phyloP scores from a whole-genome alignment of 352 stramenopile genomes.

The Albugo laibachii region DNA sequence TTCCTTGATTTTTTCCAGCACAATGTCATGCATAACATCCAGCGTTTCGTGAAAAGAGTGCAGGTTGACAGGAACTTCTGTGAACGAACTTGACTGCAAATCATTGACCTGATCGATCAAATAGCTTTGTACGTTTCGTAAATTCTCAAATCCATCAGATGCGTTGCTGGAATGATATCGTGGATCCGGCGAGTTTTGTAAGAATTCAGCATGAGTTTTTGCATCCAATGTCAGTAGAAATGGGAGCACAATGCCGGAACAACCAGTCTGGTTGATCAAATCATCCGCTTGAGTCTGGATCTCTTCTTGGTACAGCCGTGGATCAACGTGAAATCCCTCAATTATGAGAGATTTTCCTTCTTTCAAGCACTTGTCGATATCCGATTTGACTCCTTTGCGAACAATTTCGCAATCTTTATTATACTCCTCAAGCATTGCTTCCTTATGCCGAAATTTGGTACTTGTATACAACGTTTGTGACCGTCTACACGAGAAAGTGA shows the following conservation, averaged over 20 bases:
- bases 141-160: constrained; percentile 38
- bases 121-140: constrained; percentile 65
- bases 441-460: constrained; percentile 31
- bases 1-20: constrained; percentile 68
- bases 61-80: constrained; percentile 56
- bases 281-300: constrained; percentile 15
- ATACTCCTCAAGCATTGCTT: constrained; percentile 46
- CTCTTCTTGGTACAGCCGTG: constrained; percentile 64
- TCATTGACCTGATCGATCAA: constrained; percentile 24
- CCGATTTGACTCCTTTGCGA: constrained; percentile 55
- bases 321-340: constrained; percentile 74
- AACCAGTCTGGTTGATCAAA: constrained; percentile 8
- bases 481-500: constrained; percentile 10
- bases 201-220: constrained; percentile 52
- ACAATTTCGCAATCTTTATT: constrained; percentile 61
- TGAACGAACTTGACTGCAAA: constrained; percentile 24
- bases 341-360: constrained; percentile 80
- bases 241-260: constrained; percentile 58
- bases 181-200: constrained; percentile 63
- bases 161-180: constrained; percentile 39
- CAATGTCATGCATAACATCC: constrained; percentile 67
- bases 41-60: constrained; percentile 77
- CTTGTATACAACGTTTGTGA: constrained; percentile 50
- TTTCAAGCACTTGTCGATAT: constrained; percentile 79
- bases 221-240: constrained; percentile 55